Evolutionary conservation across 768 basidiomycete genomes (phyloP).

Genomic region (Suillus hirtellus): DNA sequence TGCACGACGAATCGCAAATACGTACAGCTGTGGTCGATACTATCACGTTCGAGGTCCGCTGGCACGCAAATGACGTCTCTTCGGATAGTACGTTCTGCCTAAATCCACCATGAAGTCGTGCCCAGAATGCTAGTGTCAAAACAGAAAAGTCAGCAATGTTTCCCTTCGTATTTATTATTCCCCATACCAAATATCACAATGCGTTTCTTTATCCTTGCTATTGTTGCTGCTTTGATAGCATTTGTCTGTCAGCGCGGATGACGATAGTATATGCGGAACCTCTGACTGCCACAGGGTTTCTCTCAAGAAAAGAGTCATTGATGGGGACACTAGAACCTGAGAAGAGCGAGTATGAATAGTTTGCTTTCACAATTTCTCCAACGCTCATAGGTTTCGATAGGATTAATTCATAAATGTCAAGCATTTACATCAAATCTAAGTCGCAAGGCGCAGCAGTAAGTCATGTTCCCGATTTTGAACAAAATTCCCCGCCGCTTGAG

Average conservation of each 20-base stretch:
- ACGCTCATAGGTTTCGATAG: not conserved
- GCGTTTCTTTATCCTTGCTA: not conserved
- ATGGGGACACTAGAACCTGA: not conserved
- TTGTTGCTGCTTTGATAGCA: not conserved
- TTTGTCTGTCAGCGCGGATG: not conserved
- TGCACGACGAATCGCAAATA: not conserved
- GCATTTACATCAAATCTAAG: not conserved
- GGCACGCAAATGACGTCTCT: not conserved
- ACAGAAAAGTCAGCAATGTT: not conserved
- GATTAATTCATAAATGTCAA: not conserved
- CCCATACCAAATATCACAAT: not conserved
- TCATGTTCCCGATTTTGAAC: not conserved
- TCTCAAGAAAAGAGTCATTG: too few relatives aligned
- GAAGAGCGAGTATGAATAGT: not conserved
- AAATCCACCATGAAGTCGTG: not conserved
- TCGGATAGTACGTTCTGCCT: not conserved
- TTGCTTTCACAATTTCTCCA: not conserved
- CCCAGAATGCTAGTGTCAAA: not conserved
- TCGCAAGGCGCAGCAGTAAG: not conserved
- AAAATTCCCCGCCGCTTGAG: not conserved
- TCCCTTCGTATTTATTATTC: not conserved
- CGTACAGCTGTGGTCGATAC: not conserved
- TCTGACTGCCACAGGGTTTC: not conserved
- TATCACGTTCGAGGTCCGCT: not conserved
- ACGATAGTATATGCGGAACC: not conserved